A percentile compares a stretch with the other conserved stretches of the same genome.
Evolutionary conservation across 176 grass and related monocot species (phyloP).

Genomic region (Elaeis guineensis): DNA sequence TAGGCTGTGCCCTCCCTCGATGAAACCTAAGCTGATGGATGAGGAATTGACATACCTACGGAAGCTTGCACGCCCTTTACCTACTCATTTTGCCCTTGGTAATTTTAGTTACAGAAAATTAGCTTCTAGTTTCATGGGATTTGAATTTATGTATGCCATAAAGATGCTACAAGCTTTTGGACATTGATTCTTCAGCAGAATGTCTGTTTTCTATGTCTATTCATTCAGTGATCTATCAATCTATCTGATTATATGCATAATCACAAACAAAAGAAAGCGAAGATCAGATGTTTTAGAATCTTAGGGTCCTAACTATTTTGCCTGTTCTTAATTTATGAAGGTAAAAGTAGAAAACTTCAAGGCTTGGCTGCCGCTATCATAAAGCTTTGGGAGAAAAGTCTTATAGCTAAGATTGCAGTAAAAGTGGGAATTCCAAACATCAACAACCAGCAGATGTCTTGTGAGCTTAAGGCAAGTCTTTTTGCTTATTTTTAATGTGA

Average conservation of each 20-base stretch:
- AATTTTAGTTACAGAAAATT: constrained; percentile 1
- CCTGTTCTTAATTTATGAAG: constrained; percentile 28
- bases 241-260: too few relatives aligned
- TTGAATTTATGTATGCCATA: not conserved
- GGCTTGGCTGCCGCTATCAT: constrained; percentile 85
- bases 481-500: too few relatives aligned
- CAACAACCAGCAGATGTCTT: constrained; percentile 63
- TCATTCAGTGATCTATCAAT: not conserved
- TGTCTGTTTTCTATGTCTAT: not conserved
- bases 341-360: constrained; percentile 70
- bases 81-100: constrained; percentile 92
- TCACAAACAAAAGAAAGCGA: too few relatives aligned
- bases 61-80: constrained; percentile 60
- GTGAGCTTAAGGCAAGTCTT: constrained; percentile 72
- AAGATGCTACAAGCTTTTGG: constrained; percentile 4
- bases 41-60: constrained; percentile 71
- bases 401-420: constrained; percentile 83
- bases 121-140: not conserved
- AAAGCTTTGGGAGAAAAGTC: constrained; percentile 88
- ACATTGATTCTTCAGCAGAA: not conserved
- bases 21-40: constrained; percentile 44
- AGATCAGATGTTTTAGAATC: too few relatives aligned
- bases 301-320: not conserved
- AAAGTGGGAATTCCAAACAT: constrained; percentile 87
- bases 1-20: constrained; percentile 57